A percentile compares a stretch with the other conserved stretches of the same genome.
Conservation (phyloP, 2,329 filamentous ascomycete species). For the Aspergillus brasiliensis region DNA sequence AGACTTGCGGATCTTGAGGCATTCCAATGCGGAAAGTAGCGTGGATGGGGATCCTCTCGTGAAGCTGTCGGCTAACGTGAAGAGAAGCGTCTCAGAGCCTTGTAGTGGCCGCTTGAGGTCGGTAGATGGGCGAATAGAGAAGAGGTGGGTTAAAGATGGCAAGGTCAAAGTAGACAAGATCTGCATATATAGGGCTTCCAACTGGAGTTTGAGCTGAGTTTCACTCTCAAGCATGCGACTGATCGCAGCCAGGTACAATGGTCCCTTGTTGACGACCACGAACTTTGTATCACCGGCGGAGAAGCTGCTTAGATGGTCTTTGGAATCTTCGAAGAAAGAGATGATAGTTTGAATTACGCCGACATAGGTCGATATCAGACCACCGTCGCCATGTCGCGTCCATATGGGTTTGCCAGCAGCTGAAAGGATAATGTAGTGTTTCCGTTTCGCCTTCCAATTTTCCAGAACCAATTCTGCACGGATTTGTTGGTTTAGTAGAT, state of each 20-base stretch:
- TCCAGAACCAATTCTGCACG: conserved; percentile 55
- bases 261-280: conserved; percentile 79
- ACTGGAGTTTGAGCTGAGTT: conserved; percentile 78
- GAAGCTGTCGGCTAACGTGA: conserved; percentile 91
- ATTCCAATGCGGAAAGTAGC: conserved; percentile 86
- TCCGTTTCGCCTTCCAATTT: conserved; percentile 87
- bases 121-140: conserved; percentile 86
- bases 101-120: conserved; percentile 87
- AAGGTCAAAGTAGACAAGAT: conserved; percentile 93
- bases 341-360: conserved; percentile 97
- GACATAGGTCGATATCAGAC: conserved; percentile 88
- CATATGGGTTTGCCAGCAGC: conserved; percentile 97
- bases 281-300: conserved; percentile 85
- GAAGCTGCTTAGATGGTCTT: conserved; percentile 78
- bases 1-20: conserved; percentile 85
- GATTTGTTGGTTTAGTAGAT: conserved; percentile 13
- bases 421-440: conserved; percentile 96
- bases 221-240: conserved; percentile 93
- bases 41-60: conserved; percentile 88
- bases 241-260: conserved; percentile 90
- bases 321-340: conserved; percentile 84
- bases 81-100: conserved; percentile 87
- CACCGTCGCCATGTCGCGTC: conserved; percentile 88
- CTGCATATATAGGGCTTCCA: conserved; percentile 97
- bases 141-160: conserved; percentile 81